These are phyloP conservation scores for Suhomyces sp. DNA, from an alignment of 805 yeast species.

Conservation along the genomic window DNA sequence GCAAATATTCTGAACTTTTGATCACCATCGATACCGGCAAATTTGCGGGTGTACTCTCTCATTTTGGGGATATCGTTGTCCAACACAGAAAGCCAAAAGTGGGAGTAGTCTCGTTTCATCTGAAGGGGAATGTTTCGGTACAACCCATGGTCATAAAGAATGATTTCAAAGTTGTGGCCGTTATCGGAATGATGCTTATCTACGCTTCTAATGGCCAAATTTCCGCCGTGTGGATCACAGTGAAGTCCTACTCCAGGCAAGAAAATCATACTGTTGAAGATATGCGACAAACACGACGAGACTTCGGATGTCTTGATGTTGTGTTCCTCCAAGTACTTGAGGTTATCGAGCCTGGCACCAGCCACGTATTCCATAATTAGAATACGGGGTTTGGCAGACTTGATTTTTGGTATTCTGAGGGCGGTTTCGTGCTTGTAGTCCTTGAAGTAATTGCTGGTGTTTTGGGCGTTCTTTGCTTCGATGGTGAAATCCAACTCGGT, in stretches of 20 bases:
- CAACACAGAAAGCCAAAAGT: conserved; percentile 86
- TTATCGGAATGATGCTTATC: conserved; percentile 18
- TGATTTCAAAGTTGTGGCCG: conserved; percentile 81
- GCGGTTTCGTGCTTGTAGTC: conserved; percentile 63
- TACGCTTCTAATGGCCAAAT: conserved; percentile 68
- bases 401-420: conserved; percentile 70
- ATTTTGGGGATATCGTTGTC: conserved; percentile 65
- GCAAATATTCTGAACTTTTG: conserved; percentile 78
- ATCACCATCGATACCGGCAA: conserved; percentile 75
- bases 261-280: conserved; percentile 93
- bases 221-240: conserved; percentile 99
- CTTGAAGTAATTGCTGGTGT: conserved; percentile 67
- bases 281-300: conserved; percentile 80
- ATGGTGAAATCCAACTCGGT: conserved; percentile 87
- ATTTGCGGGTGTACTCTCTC: conserved; percentile 68
- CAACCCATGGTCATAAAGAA: conserved; percentile 92
- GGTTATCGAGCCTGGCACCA: conserved; percentile 82
- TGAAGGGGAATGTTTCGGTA: conserved; percentile 79
- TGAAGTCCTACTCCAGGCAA: conserved; percentile 89
- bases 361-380: conserved; percentile 83
- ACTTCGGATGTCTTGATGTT: conserved; percentile 74
- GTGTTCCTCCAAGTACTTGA: conserved; percentile 58
- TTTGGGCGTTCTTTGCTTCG: conserved; percentile 78
- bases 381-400: conserved; percentile 64
- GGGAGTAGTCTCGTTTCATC: conserved; percentile 79